phyloP scores from a whole-genome alignment of 2,329 filamentous ascomycete genomes.

The Rutstroemia sp. region DNA sequence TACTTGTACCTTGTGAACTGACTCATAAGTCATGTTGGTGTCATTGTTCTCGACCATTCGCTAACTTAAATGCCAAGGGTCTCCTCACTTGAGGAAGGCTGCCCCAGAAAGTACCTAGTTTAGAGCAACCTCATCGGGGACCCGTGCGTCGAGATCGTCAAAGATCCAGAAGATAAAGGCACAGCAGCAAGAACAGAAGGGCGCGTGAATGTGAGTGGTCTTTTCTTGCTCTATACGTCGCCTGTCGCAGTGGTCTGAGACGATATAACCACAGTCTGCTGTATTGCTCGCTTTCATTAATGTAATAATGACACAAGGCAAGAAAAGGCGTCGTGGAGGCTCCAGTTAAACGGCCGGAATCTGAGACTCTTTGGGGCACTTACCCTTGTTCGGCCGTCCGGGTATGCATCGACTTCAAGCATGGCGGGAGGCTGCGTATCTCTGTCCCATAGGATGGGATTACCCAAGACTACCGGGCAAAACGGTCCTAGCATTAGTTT shows the following conservation, averaged over 20 bases:
- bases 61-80: not conserved
- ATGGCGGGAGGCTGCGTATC: constrained; percentile 13
- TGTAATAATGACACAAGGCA: not conserved
- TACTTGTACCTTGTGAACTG: not conserved
- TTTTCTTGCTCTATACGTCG: not conserved
- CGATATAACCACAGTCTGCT: not conserved
- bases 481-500: constrained; percentile 4
- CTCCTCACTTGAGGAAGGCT: not conserved
- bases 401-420: constrained; percentile 10
- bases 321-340: not conserved
- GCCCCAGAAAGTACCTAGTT: constrained; percentile 2
- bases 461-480: not conserved
- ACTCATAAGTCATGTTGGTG: not conserved
- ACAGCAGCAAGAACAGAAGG: not conserved
- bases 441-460: not conserved
- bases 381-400: constrained; percentile 10
- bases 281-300: not conserved
- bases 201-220: not conserved
- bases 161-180: not conserved
- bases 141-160: not conserved
- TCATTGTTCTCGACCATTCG: constrained; percentile 5
- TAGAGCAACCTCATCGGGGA: not conserved
- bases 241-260: not conserved
- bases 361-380: constrained; percentile 11
- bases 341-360: constrained; percentile 15